Conservation (phyloP, 2,329 filamentous ascomycete species). For the Ceratocystis eucalypticola region DNA sequence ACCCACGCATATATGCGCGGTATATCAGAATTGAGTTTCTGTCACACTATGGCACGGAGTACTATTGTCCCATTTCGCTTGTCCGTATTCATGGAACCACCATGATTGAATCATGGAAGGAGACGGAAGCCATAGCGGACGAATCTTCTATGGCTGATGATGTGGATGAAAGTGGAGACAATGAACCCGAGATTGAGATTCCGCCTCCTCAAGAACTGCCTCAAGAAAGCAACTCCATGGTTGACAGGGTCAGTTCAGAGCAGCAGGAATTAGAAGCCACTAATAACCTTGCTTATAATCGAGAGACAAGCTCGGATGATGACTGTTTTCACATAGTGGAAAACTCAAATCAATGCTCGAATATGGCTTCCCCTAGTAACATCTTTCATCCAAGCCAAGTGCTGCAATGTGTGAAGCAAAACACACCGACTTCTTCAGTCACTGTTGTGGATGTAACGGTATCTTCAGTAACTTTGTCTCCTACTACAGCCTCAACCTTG, state of each 20-base stretch:
- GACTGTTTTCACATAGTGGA: background rate
- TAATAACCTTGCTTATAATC: too few relatives aligned
- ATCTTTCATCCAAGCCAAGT: background rate
- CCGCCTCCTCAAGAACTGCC: background rate
- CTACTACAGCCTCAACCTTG: background rate
- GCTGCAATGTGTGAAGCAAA: background rate
- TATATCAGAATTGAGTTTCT: slow-evolving; percentile 87
- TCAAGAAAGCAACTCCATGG: background rate
- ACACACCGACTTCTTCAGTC: background rate
- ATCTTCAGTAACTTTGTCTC: background rate
- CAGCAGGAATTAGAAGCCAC: too few relatives aligned
- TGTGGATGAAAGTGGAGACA: background rate
- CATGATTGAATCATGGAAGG: slow-evolving; percentile 86
- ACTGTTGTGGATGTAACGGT: background rate
- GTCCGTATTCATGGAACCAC: slow-evolving; percentile 89
- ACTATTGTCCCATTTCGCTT: slow-evolving; percentile 85
- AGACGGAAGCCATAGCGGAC: slow-evolving; percentile 44
- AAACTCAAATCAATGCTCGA: background rate
- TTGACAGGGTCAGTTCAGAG: too few relatives aligned
- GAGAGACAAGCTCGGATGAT: too few relatives aligned
- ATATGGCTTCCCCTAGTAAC: background rate
- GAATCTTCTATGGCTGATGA: slow-evolving; percentile 12
- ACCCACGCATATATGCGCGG: slow-evolving; percentile 88
- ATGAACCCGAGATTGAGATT: background rate
- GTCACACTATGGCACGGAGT: slow-evolving; percentile 90